Base-by-base conservation (phyloP, 108 stramenopile genomes). In the Stephanodiscus triporus region DNA sequence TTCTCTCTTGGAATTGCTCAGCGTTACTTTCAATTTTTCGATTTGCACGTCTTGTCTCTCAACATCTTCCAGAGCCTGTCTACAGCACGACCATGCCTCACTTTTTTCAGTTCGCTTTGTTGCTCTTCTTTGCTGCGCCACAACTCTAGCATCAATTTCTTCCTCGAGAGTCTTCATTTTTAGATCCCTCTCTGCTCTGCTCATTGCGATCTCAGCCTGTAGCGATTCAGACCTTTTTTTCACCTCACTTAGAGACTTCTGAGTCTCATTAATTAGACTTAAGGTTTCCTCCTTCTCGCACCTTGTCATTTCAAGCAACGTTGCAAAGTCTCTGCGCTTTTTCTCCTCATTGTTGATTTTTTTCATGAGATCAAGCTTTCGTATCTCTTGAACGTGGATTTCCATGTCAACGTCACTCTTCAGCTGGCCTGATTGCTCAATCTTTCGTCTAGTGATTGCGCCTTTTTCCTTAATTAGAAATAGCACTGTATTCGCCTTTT, bases 11-110 rank as follows among this genome's bases (percentile, higher is more conserved):
- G 51, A 49, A 5, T 34, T 13, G 23, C 0, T 48, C 30, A 73
- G 11, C 1, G 51, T 20, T 34, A 63, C 50, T 64, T 64, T 73
- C 61, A 73, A 38, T 53, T 73, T 64, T 20, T 73, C 63, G 9
- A 73, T 6, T n/a, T 43, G 51, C 2, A 36, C 63, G 16, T 73
- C 63, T 57, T 20, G 40, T 22, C 47, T 54, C 16, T 43, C 40
- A 17, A 65, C 61, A 29, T 64, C 42, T 56, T 40, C 51, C 13
- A 65, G 20, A 14, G 13, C 49, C 47, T 17, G 55, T 16, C 51
- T 62, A 51, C 32, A 65, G 11, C 26, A 24, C 24, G 49, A 8
- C 63, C 73, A 73, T 34, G 11, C 32, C 27, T 50, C 40, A 17
- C n/a, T 54, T 29, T 64, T 73, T 23, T 64, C 63, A 7, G 24